Percentiles rank a stretch among this genome's conserved stretches.
These are phyloP conservation scores for Keithomyces neogunnii DNA, from an alignment of 2,329 filamentous ascomycete species.

Conservation along the genomic window DNA sequence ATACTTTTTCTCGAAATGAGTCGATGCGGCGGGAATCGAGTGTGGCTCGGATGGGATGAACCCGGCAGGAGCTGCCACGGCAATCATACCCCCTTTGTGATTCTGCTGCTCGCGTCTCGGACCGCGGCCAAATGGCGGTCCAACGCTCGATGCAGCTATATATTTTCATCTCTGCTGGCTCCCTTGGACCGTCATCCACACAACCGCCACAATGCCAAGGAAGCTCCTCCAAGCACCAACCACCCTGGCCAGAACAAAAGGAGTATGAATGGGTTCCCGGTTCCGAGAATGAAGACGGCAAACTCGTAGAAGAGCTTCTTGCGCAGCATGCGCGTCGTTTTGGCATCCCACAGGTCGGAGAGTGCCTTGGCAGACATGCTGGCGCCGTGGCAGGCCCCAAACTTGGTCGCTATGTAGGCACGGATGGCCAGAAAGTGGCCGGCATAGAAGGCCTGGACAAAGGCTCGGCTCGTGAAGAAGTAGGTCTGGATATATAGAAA, in stretches of 20 bases:
- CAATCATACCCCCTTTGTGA: no score
- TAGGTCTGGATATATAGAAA: slow-evolving; percentile 23
- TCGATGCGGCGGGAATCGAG: neutral
- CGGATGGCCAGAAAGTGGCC: slow-evolving; percentile 17
- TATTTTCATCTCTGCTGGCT: neutral
- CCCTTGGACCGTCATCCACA: slow-evolving; percentile 20
- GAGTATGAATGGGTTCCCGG: slow-evolving; percentile 38
- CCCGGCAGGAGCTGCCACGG: no score
- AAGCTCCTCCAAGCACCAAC: slow-evolving; percentile 34
- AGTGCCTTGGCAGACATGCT: slow-evolving; percentile 19
- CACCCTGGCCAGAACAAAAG: slow-evolving; percentile 51
- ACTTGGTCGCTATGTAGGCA: slow-evolving; percentile 17
- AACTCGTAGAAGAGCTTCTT: slow-evolving; percentile 45
- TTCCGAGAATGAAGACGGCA: slow-evolving; percentile 40
- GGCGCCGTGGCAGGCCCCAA: slow-evolving; percentile 20
- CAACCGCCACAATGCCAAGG: slow-evolving; percentile 25
- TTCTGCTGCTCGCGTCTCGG: neutral
- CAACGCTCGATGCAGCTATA: neutral
- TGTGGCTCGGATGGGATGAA: neutral
- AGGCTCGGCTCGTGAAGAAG: slow-evolving; percentile 20
- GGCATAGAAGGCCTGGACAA: slow-evolving; percentile 15
- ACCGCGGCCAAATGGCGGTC: neutral
- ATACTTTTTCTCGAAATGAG: slow-evolving; percentile 67
- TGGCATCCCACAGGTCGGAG: slow-evolving; percentile 29
- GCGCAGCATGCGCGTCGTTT: slow-evolving; percentile 25